Evolutionary conservation across 768 basidiomycete genomes (phyloP).

Genomic region (Trametes maxima): DNA sequence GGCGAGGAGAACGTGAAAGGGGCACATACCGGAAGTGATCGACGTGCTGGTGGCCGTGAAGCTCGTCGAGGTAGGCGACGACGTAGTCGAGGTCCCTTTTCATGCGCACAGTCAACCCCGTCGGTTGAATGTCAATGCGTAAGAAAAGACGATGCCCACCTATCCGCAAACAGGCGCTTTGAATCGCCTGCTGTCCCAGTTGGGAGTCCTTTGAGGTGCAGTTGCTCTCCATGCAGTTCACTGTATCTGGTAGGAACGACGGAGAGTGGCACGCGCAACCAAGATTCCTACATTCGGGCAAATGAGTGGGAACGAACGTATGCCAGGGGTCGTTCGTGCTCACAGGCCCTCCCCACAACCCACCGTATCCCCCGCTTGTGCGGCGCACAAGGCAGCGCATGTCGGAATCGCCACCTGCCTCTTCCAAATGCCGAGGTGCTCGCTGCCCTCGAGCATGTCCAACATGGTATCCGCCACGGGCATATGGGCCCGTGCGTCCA

Average conservation of each 20-base stretch:
- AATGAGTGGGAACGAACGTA: not conserved
- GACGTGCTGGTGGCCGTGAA: slow-evolving; percentile 2
- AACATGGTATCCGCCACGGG: slow-evolving; percentile 1
- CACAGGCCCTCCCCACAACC: slow-evolving; percentile 20
- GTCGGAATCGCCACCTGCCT: slow-evolving; percentile 1
- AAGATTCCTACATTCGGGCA: slow-evolving; percentile 8
- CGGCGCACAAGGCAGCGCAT: slow-evolving; percentile 16
- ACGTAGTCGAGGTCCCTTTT: slow-evolving; percentile 5
- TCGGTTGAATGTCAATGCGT: too few relatives aligned
- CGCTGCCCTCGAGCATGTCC: not conserved
- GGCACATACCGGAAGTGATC: slow-evolving; percentile 13
- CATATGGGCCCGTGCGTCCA: slow-evolving; percentile 13
- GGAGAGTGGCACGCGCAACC: slow-evolving; percentile 20
- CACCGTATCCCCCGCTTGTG: not conserved
- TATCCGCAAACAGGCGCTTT: slow-evolving; percentile 7
- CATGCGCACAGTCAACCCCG: not conserved
- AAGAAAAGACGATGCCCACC: not conserved
- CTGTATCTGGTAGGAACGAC: slow-evolving; percentile 20
- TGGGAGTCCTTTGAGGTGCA: slow-evolving; percentile 16
- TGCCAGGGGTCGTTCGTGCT: not conserved
- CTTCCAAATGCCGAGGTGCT: not conserved
- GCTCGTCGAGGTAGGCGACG: not conserved
- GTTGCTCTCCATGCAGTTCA: slow-evolving; percentile 21
- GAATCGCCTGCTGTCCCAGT: slow-evolving; percentile 13
- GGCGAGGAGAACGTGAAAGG: not conserved